Evolutionary conservation across 2,329 filamentous ascomycete genomes (phyloP).

Genomic region (Cytospora mali): DNA sequence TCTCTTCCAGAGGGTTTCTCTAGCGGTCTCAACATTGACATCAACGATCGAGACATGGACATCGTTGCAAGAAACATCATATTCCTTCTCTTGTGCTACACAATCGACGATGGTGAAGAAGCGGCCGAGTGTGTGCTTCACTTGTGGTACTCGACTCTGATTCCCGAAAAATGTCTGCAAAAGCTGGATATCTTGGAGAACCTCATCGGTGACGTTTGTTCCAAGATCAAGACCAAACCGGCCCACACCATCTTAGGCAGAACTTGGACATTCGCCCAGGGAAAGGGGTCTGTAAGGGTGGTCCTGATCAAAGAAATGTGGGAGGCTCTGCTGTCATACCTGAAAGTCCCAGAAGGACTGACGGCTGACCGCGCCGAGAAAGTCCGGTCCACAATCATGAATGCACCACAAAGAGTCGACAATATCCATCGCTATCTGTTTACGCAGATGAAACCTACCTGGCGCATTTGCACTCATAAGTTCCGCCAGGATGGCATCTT

Average conservation of each 20-base stretch:
- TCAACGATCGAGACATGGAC: slow-evolving; percentile 5
- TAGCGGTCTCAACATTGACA: not conserved
- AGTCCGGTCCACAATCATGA: not conserved
- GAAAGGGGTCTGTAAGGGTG: not conserved
- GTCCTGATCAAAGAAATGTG: not conserved
- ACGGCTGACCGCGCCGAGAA: not conserved
- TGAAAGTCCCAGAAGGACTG: not conserved
- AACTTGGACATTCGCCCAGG: not conserved
- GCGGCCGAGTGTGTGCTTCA: slow-evolving; percentile 2
- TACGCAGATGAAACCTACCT: not conserved
- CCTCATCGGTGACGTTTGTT: not conserved
- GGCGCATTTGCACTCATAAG: not conserved
- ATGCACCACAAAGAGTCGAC: not conserved
- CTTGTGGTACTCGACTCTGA: slow-evolving; percentile 10
- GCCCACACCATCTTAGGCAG: not conserved
- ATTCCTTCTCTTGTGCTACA: not conserved
- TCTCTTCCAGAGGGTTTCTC: not conserved
- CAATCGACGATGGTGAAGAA: not conserved
- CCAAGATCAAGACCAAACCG: not conserved
- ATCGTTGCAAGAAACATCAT: slow-evolving; percentile 11
- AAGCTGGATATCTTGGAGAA: not conserved
- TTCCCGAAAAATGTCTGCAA: not conserved
- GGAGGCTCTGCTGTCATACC: not conserved
- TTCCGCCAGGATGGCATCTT: slow-evolving; percentile 8
- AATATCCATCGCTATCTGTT: not conserved